Evolutionary conservation across 2,329 filamentous ascomycete genomes (phyloP).

Genomic region (Aaosphaeria pasadenensis): DNA sequence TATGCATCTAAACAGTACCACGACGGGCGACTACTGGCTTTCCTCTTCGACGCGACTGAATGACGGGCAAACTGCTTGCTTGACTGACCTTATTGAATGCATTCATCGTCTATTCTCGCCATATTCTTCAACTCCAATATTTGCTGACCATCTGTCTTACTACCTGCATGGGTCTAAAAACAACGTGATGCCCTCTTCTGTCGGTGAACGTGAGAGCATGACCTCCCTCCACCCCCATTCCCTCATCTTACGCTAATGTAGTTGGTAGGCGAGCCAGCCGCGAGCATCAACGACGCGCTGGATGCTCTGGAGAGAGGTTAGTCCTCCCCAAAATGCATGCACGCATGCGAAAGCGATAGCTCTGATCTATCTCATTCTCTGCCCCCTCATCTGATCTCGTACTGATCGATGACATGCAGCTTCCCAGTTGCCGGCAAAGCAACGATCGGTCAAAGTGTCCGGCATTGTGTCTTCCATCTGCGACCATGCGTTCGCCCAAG

Average conservation of each 20-base stretch:
- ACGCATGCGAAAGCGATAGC: neutral
- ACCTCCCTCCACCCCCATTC: slow-evolving; percentile 5
- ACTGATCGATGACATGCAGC: slow-evolving; percentile 28
- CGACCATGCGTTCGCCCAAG: slow-evolving; percentile 63
- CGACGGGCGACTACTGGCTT: too few species aligned
- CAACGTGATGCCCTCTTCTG: slow-evolving; percentile 29
- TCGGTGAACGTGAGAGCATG: slow-evolving; percentile 18
- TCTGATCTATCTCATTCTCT: neutral
- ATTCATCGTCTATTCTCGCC: neutral
- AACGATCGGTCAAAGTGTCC: slow-evolving; percentile 61
- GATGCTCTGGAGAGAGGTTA: slow-evolving; percentile 34
- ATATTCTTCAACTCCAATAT: neutral
- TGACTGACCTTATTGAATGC: slow-evolving; percentile 7
- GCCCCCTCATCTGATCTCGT: slow-evolving; percentile 3
- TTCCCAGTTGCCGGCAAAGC: slow-evolving; percentile 56
- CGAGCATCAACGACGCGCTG: slow-evolving; percentile 31
- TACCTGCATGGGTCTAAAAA: slow-evolving; percentile 13
- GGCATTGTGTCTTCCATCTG: slow-evolving; percentile 62
- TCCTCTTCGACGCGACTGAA: slow-evolving; percentile 16
- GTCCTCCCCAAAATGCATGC: slow-evolving; percentile 13
- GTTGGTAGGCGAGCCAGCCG: slow-evolving; percentile 23
- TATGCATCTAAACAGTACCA: too few species aligned
- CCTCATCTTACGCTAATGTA: slow-evolving; percentile 19
- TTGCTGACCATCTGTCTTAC: neutral
- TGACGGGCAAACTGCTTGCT: slow-evolving; percentile 19